phyloP scores from a whole-genome alignment of 768 basidiomycete genomes.

The Russula virescens region DNA sequence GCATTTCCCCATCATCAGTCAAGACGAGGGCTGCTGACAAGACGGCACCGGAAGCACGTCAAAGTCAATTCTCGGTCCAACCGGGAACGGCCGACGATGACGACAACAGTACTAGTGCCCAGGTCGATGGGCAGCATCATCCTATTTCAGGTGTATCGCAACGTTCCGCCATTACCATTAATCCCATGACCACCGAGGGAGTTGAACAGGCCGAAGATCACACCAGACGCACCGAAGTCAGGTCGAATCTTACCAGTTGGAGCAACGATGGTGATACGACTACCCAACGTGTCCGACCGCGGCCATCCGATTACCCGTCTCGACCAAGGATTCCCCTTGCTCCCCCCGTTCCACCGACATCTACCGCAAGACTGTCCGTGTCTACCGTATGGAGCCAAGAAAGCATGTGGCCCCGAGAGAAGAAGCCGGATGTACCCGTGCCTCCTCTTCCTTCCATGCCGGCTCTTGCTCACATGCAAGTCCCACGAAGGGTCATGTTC shows the following conservation, averaged over 20 bases:
- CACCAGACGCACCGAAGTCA: background rate
- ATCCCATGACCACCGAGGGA: background rate
- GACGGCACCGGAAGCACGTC: background rate
- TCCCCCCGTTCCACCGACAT: background rate
- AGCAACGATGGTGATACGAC: background rate
- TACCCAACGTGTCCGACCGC: background rate
- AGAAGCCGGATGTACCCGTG: slow-evolving; percentile 1
- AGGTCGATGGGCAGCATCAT: background rate
- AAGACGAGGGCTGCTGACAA: no score
- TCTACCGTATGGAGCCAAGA: slow-evolving; percentile 20
- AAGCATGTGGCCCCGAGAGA: slow-evolving; percentile 17
- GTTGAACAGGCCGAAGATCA: background rate
- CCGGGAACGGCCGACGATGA: background rate
- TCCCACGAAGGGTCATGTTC: background rate
- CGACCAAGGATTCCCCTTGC: background rate
- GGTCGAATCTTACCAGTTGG: background rate
- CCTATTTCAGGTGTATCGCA: background rate
- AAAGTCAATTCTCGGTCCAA: background rate
- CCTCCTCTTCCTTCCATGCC: slow-evolving; percentile 9
- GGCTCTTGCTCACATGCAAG: slow-evolving; percentile 1
- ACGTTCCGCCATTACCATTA: background rate
- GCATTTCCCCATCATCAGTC: background rate
- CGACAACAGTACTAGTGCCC: no score
- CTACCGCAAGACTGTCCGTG: background rate
- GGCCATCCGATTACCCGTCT: background rate